phyloP scores from a whole-genome alignment of 108 stramenopile genomes.

The Pseudonitzschia delicatissima region DNA sequence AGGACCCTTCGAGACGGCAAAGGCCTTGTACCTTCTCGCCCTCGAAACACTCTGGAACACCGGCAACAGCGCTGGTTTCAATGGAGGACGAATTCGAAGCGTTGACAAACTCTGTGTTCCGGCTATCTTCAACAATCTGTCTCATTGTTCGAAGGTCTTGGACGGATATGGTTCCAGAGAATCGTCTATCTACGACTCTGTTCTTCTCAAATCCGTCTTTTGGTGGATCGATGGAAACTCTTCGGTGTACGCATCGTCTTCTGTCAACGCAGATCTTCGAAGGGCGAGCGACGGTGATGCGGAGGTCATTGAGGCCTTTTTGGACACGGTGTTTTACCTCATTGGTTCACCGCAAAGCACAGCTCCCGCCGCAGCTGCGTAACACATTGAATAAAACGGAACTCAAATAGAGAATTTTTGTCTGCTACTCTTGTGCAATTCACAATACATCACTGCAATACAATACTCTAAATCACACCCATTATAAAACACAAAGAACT shows the following conservation, averaged over 20 bases:
- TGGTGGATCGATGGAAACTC: slow-evolving; percentile 2
- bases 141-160: not conserved
- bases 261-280: too few species aligned
- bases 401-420: too few species aligned
- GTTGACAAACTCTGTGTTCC: not conserved
- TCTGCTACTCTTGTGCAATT: too few species aligned
- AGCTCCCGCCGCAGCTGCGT: not conserved
- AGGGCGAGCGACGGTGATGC: not conserved
- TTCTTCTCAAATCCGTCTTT: not conserved
- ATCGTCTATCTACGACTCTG: not conserved
- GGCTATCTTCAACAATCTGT: not conserved
- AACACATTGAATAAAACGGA: not conserved
- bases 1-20: not conserved
- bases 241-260: not conserved
- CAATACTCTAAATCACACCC: too few species aligned
- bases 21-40: not conserved
- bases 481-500: too few species aligned
- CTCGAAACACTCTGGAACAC: not conserved
- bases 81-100: too few species aligned
- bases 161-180: not conserved
- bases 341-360: not conserved
- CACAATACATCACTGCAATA: too few species aligned
- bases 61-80: too few species aligned
- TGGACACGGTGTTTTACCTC: not conserved
- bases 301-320: not conserved